Conservation (phyloP, 2,329 filamentous ascomycete genomes). For the Colletotrichum abscissum region DNA sequence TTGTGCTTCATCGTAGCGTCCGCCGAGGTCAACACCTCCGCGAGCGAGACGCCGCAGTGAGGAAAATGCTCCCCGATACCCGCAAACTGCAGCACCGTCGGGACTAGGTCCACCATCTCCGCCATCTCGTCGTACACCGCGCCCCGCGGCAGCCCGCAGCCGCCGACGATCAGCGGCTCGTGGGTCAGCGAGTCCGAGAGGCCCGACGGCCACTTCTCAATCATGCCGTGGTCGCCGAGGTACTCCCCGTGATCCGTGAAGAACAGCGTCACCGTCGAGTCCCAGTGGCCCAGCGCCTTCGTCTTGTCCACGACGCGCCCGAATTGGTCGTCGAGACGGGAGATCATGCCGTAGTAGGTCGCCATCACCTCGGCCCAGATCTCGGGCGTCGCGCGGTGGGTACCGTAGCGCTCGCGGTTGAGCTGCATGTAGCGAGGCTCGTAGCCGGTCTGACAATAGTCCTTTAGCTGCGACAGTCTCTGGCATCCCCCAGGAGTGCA, state of each 20-base stretch:
- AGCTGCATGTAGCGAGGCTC: conserved; percentile 54
- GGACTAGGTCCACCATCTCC: conserved; percentile 59
- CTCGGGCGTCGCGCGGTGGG: conserved; percentile 50
- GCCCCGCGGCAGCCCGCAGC: conserved; percentile 50
- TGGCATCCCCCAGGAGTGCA: neutral
- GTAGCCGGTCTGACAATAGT: conserved; percentile 48
- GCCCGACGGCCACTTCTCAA: conserved; percentile 61
- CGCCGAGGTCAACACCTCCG: conserved; percentile 6
- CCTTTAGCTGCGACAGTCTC: neutral
- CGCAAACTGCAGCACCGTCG: conserved; percentile 53
- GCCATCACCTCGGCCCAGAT: conserved; percentile 57
- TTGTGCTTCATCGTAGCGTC: conserved; percentile 44
- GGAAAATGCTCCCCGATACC: conserved; percentile 51
- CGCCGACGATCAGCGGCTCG: conserved; percentile 56
- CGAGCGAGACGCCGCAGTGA: conserved; percentile 41
- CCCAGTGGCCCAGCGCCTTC: conserved; percentile 48
- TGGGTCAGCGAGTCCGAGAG: conserved; percentile 54
- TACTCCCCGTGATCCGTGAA: conserved; percentile 60
- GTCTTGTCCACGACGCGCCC: conserved; percentile 50
- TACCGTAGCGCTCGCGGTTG: conserved; percentile 52
- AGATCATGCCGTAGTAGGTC: conserved; percentile 60
- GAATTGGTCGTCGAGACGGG: conserved; percentile 57
- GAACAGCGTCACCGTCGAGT: conserved; percentile 55
- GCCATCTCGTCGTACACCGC: conserved; percentile 47
- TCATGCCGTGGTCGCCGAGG: conserved; percentile 57